These are phyloP conservation scores for Jasminum sambac DNA, from an alignment of 257 asterid species.

Conservation along the genomic window DNA sequence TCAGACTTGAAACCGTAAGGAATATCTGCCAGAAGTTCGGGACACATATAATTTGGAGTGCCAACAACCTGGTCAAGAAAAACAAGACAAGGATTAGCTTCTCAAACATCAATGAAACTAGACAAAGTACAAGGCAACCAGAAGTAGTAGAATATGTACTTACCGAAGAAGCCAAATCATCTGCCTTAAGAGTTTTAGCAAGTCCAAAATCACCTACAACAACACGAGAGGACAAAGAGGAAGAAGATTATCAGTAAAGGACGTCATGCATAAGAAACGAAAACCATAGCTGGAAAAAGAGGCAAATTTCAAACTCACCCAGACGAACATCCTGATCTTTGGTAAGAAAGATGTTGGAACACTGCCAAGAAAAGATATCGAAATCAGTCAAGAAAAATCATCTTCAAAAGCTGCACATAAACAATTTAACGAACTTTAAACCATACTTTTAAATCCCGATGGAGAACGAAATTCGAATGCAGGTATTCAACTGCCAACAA, in stretches of 20 bases:
- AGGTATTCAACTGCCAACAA: conserved; percentile 92
- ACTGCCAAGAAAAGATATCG: conserved; percentile 48
- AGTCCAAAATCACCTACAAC: conserved; percentile 97
- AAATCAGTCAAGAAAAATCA: conserved; percentile 28
- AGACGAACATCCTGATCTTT: conserved; percentile 91
- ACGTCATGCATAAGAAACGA: conserved; percentile 10
- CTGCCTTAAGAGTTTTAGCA: conserved; percentile 95
- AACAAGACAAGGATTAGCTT: conserved; percentile 23
- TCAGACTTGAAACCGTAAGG: conserved; percentile 98
- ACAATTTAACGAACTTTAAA: conserved; percentile 8
- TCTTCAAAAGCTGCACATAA: conserved; percentile 16
- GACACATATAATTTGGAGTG: conserved; percentile 99
- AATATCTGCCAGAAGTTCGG: conserved; percentile 97
- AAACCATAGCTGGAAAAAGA: conserved; percentile 18
- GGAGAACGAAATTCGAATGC: conserved; percentile 91
- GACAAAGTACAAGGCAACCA: conserved; percentile 8
- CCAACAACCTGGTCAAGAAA: conserved; percentile 76
- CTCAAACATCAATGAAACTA: not conserved
- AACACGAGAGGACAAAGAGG: conserved; percentile 16
- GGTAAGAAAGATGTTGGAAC: conserved; percentile 96
- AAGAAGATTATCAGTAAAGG: conserved; percentile 17
- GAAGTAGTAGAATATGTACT: conserved; percentile 32
- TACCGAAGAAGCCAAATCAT: conserved; percentile 99
- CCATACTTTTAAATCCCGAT: conserved; percentile 90
- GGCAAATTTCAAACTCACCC: conserved; percentile 49